Evolutionary conservation across 495 filamentous ascomycete genomes (phyloP).

Genomic region (Sordaria brevicollis): DNA sequence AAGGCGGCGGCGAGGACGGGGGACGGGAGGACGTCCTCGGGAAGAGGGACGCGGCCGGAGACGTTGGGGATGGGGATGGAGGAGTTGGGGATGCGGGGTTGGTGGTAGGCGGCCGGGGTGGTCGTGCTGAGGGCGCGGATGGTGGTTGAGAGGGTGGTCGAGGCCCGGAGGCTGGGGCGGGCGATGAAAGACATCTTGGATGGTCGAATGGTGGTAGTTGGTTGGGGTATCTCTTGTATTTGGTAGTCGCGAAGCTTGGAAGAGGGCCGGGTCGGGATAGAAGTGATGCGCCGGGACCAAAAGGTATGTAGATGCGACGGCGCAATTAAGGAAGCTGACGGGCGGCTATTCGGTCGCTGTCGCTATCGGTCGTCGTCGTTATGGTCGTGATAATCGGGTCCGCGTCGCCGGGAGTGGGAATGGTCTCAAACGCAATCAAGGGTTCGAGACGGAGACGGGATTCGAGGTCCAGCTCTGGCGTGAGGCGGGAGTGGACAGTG

Average conservation of each 20-base stretch:
- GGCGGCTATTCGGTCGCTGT: not conserved
- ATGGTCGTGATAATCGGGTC: not conserved
- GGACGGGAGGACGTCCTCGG: constrained; percentile 29
- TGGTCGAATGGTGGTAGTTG: constrained; percentile 6
- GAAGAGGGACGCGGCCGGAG: constrained; percentile 27
- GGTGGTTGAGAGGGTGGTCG: constrained; percentile 4
- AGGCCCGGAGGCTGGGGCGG: constrained; percentile 13
- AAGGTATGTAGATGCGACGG: not conserved
- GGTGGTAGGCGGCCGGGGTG: not conserved
- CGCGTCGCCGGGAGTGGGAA: not conserved
- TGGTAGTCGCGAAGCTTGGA: not conserved
- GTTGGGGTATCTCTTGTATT: constrained; percentile 1
- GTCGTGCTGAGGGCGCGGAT: not conserved
- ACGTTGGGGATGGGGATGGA: constrained; percentile 35
- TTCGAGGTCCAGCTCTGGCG: not conserved
- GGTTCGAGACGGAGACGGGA: no score
- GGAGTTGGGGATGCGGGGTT: constrained; percentile 20
- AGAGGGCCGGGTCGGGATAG: not conserved
- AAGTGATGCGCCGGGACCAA: not conserved
- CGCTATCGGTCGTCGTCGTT: not conserved
- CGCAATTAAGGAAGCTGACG: not conserved
- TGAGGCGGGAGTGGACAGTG: no score
- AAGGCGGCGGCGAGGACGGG: constrained; percentile 29
- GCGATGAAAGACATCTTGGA: constrained; percentile 7
- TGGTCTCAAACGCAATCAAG: not conserved